Conservation (phyloP, 257 asterid species). For the Pogostemon cablin region DNA sequence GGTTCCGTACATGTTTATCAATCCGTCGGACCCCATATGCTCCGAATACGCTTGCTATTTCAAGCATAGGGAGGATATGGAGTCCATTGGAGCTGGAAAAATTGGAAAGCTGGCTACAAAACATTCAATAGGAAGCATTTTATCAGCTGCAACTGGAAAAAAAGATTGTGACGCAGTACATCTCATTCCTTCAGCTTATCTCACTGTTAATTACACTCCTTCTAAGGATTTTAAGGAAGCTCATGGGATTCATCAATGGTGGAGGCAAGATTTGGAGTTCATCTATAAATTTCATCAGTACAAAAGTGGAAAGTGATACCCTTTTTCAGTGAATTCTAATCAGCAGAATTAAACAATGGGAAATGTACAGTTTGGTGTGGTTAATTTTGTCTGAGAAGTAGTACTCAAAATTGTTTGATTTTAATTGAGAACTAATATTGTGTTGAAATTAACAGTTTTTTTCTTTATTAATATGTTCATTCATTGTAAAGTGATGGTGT, state of each 20-base stretch:
- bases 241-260: conserved; percentile 79
- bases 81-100: conserved; percentile 49
- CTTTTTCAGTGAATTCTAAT: neutral
- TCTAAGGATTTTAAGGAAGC: conserved; percentile 45
- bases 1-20: conserved; percentile 71
- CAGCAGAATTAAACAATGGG: neutral
- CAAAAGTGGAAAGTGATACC: conserved; percentile 18
- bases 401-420: neutral
- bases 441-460: neutral
- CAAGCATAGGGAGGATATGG: conserved; percentile 68
- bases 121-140: conserved; percentile 58
- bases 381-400: neutral
- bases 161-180: conserved; percentile 57
- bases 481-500: too few species aligned
- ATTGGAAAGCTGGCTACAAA: conserved; percentile 63
- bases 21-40: conserved; percentile 66
- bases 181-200: conserved; percentile 67
- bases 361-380: neutral
- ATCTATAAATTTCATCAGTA: conserved; percentile 43
- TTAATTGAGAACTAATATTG: neutral
- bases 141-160: conserved; percentile 45
- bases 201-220: conserved; percentile 45
- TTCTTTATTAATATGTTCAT: neutral
- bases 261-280: conserved; percentile 53
- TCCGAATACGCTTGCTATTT: conserved; percentile 66